phyloP scores from a whole-genome alignment of 176 grass and related monocot genomes.

The Triticum turgidum region DNA sequence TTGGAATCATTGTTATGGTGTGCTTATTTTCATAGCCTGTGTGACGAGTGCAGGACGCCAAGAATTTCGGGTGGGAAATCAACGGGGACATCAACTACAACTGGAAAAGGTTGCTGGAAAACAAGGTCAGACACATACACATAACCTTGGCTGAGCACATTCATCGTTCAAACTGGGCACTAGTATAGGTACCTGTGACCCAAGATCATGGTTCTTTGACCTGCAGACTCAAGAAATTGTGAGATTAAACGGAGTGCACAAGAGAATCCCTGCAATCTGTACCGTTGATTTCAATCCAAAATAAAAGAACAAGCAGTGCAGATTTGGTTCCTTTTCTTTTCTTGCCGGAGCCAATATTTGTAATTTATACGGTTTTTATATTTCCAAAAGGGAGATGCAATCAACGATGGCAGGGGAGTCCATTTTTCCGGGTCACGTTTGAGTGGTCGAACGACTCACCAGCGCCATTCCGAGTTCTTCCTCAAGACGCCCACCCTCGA shows the following conservation, averaged over 20 bases:
- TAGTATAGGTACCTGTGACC: background rate
- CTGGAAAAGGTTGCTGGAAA: conserved; percentile 86
- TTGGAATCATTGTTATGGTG: background rate
- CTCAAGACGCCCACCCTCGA: too few species aligned
- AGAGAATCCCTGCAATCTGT: background rate
- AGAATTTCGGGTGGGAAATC: conserved; percentile 89
- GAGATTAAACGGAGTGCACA: conserved; percentile 77
- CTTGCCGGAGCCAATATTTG: too few species aligned
- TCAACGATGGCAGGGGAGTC: too few species aligned
- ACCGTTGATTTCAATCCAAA: too few species aligned
- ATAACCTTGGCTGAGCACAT: background rate
- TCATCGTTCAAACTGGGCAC: background rate
- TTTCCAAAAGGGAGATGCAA: too few species aligned
- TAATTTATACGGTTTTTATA: too few species aligned
- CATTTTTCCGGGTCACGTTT: too few species aligned
- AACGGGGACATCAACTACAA: conserved; percentile 77
- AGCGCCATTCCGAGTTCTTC: too few species aligned
- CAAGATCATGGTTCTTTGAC: background rate
- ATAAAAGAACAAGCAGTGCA: too few species aligned
- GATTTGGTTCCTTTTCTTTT: too few species aligned
- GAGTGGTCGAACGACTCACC: too few species aligned
- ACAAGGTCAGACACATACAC: conserved; percentile 51
- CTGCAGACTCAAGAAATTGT: conserved; percentile 84
- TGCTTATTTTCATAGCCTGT: background rate
- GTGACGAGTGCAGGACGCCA: conserved; percentile 60